Evolutionary conservation across 192 early-diverging fungal species (phyloP), one percentile per base, ranked within the genome.

Genomic region (Backusella sp.): DNA sequence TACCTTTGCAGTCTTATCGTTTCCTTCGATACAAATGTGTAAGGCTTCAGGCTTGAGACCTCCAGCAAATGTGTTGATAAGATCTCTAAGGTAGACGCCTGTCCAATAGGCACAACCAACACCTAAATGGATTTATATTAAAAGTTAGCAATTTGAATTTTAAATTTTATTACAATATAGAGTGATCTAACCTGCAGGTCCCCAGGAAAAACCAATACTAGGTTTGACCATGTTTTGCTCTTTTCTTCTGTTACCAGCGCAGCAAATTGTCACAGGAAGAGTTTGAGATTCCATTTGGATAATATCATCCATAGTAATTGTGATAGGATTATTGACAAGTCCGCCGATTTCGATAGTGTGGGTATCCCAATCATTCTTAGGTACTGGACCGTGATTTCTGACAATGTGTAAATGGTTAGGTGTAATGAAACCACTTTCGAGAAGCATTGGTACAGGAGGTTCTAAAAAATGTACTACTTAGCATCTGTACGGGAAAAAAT

Each of bases 361-460:
- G 6, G 62, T 75, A n/a, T 83, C 76, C 80, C 79, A 84, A 19
- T 79, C 66, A 42, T 86, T 67, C 28, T 91, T 74, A 30, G 91
- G 90, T 2, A 92, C 91, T 28, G 88, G 59, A 1, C 91, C 91
- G 77, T 92, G 91, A 70, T 93, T 93, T 15, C 91, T 70, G n/a
- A 92, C 91, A 79, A 88, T 91, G 76, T 93, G 90, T 41, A 92
- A 68, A 32, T 82, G 70, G 28, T 70, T 70, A 26, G 92, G 89
- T 0, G 91, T 92, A 70, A 92, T 76, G 35, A 86, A 85, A 11
- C 85, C 87, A 23, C 75, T 76, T 46, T 87, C 72, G 30, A 84
- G 14, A 42, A 91, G 84, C 35, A 79, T 53, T 42, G 71, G 68
- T 42, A 85, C 53, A 21, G 85, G 76, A 26, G 90, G 75, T 73